Percentiles rank a stretch among this genome's conserved stretches.
These are phyloP conservation scores for Bacidia rubella DNA, from an alignment of 495 filamentous ascomycete genomes.

Conservation along the genomic window DNA sequence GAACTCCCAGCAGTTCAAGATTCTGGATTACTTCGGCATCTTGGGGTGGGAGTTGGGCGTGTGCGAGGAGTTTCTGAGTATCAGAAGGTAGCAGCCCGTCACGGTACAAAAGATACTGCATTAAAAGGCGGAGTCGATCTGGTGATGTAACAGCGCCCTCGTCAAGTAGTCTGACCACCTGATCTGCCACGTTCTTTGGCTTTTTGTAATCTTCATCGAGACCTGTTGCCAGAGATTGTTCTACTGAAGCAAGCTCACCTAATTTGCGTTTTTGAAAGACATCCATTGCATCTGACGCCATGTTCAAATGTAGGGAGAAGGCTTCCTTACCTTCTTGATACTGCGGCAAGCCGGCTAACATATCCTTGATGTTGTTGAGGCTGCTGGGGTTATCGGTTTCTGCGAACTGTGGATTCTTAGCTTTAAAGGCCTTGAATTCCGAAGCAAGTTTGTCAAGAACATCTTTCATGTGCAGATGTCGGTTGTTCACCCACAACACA, in stretches of 20 bases:
- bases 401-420: slow-evolving; percentile 87
- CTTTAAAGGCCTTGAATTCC: slow-evolving; percentile 84
- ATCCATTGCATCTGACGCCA: slow-evolving; percentile 98
- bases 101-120: slow-evolving; percentile 74
- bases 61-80: slow-evolving; percentile 68
- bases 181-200: slow-evolving; percentile 74
- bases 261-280: slow-evolving; percentile 75
- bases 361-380: slow-evolving; percentile 88
- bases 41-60: slow-evolving; percentile 60
- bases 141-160: slow-evolving; percentile 52
- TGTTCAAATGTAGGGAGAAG: slow-evolving; percentile 86
- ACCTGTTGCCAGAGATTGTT: slow-evolving; percentile 78
- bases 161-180: slow-evolving; percentile 75
- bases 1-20: slow-evolving; percentile 68
- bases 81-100: slow-evolving; percentile 84
- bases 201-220: slow-evolving; percentile 86
- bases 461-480: slow-evolving; percentile 95
- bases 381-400: slow-evolving; percentile 54
- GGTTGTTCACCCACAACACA: slow-evolving; percentile 82
- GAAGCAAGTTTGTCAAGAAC: slow-evolving; percentile 84
- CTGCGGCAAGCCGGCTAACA: slow-evolving; percentile 87
- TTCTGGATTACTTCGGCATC: slow-evolving; percentile 64
- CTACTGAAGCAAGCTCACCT: slow-evolving; percentile 70
- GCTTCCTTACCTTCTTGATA: slow-evolving; percentile 91
- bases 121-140: slow-evolving; percentile 73